A percentile compares a stretch with the other conserved stretches of the same genome.
phyloP scores from a whole-genome alignment of 768 basidiomycete genomes.

The Candolleomyces eurysporus region DNA sequence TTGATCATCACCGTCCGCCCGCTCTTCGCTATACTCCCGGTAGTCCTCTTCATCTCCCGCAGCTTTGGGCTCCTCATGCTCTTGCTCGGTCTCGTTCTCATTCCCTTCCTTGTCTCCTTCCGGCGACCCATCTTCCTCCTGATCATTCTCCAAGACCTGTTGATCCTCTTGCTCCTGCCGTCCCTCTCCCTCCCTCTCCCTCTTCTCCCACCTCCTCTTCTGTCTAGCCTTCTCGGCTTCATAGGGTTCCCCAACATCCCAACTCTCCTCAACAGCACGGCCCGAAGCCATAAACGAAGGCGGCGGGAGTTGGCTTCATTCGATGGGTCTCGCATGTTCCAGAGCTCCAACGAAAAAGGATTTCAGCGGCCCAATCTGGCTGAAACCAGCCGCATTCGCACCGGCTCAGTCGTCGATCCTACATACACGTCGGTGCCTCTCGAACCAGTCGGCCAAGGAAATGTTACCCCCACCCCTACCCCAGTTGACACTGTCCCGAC shows the following conservation, averaged over 20 bases:
- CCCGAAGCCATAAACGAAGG: slow-evolving; percentile 5
- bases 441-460: too few species aligned
- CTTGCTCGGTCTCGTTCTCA: background rate
- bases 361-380: background rate
- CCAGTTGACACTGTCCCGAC: too few species aligned
- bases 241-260: background rate
- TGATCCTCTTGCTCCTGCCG: background rate
- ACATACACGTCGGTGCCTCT: slow-evolving; percentile 23
- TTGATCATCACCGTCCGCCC: too few species aligned
- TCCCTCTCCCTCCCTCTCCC: background rate
- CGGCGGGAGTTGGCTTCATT: background rate
- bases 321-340: slow-evolving; percentile 1
- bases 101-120: background rate
- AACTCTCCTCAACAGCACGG: background rate
- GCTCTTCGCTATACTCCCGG: too few species aligned
- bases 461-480: too few species aligned
- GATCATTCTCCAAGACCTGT: too few species aligned
- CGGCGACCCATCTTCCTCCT: background rate
- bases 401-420: slow-evolving; percentile 29
- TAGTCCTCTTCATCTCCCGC: too few species aligned
- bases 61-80: too few species aligned
- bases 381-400: background rate
- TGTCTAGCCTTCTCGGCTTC: background rate
- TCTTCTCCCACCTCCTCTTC: background rate
- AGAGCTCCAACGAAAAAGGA: background rate